Percentiles rank a stretch among this genome's conserved stretches.
Evolutionary conservation across 768 basidiomycete species (phyloP).

Genomic region (Boletus vermiculosoides): DNA sequence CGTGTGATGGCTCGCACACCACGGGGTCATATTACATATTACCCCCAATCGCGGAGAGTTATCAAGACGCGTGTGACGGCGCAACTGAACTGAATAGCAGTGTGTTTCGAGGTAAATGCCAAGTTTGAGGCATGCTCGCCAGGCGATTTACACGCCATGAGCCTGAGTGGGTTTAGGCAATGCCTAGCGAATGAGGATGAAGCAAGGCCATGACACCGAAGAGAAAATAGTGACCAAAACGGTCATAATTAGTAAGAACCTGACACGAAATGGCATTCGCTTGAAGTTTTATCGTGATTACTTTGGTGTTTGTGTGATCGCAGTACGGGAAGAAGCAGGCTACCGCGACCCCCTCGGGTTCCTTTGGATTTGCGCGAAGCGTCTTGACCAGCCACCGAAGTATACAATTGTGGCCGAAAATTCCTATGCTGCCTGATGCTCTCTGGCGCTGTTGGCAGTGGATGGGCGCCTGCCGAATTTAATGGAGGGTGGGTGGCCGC

Average conservation of each 20-base stretch:
- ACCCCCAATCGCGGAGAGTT: slow-evolving; percentile 22
- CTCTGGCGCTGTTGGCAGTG: slow-evolving; percentile 5
- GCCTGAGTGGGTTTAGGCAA: slow-evolving; percentile 16
- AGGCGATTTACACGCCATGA: slow-evolving; percentile 25
- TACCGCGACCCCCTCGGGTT: slow-evolving; percentile 5
- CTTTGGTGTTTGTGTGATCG: slow-evolving; percentile 1
- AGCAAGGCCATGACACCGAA: slow-evolving; percentile 21
- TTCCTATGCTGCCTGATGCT: not conserved
- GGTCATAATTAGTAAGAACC: slow-evolving; percentile 12
- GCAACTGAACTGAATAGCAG: slow-evolving; percentile 21
- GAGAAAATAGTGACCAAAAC: not conserved
- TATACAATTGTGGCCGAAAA: not conserved
- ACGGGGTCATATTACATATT: slow-evolving; percentile 32
- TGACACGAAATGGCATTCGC: slow-evolving; percentile 5
- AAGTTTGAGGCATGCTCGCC: slow-evolving; percentile 21
- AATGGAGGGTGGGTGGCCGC: slow-evolving; percentile 6
- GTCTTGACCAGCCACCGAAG: not conserved
- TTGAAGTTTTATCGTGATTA: slow-evolving; percentile 2
- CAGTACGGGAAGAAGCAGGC: not conserved
- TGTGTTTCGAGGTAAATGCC: slow-evolving; percentile 14
- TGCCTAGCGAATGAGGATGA: slow-evolving; percentile 19
- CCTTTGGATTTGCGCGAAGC: not conserved
- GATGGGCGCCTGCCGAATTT: slow-evolving; percentile 1
- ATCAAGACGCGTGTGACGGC: slow-evolving; percentile 21
- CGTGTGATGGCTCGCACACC: slow-evolving; percentile 25